phyloP scores from a whole-genome alignment of 495 filamentous ascomycete species.

The Penicillium riverlandense region DNA sequence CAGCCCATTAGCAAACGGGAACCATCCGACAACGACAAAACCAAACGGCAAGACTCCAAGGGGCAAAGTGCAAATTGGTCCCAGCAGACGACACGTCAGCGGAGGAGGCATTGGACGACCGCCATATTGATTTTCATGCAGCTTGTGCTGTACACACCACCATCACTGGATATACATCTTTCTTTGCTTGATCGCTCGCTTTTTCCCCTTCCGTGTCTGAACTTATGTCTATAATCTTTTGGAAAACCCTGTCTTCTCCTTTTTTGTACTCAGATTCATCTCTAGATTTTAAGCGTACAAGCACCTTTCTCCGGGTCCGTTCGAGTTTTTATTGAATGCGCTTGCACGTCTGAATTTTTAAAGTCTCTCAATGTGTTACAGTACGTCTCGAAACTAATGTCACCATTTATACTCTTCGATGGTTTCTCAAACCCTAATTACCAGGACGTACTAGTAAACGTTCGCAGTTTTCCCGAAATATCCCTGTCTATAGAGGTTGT shows the following conservation, averaged over 20 bases:
- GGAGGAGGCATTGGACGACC: conserved; percentile 34
- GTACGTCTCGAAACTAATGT: no score
- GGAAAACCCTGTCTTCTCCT: neutral
- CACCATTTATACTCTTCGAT: no score
- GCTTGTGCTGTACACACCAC: conserved; percentile 12
- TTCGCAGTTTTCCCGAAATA: no score
- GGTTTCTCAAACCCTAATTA: no score
- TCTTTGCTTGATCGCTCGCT: neutral
- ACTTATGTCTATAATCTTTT: conserved; percentile 13
- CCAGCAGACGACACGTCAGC: conserved; percentile 19
- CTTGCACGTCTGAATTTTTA: no score
- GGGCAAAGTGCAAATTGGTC: conserved; percentile 3
- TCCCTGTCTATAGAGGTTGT: no score
- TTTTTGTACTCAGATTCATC: neutral
- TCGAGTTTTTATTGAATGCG: no score
- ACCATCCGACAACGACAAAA: conserved; percentile 7
- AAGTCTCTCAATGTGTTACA: no score
- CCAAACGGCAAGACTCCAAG: conserved; percentile 1
- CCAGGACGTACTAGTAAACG: no score
- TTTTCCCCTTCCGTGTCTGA: conserved; percentile 1
- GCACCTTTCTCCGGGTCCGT: no score
- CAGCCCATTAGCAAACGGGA: conserved; percentile 8
- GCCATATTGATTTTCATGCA: conserved; percentile 26
- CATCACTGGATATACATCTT: conserved; percentile 1
- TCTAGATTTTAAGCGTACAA: neutral